Evolutionary conservation across 345 rosid genomes (phyloP), one percentile per base, ranked within the genome.

Genomic region (Rhizophora apiculata): DNA sequence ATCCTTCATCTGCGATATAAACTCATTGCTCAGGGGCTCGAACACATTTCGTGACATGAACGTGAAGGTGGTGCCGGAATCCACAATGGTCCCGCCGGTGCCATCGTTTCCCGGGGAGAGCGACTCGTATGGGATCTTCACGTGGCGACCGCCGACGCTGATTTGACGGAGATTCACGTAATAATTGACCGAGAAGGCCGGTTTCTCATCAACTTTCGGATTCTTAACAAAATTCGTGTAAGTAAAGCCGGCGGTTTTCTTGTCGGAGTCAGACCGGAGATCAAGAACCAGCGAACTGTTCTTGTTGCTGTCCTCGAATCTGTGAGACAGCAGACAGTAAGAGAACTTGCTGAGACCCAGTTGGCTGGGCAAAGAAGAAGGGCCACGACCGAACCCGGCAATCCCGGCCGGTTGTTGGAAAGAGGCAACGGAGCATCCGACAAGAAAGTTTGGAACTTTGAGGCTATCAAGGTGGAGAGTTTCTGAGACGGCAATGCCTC

Each of bases 361-460:
- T 68, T 83, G 86, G 53, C 62, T 29, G 0, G 83, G 83, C 27
- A 82, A 54, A 24, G 83, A 82, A 8, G 81, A 53, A 9, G 55
- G 68, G 32, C 82, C 81, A 0, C 86, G 80, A 21, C 82, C 84
- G 20, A 80, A 80, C 1, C 86, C 84, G 11, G 84, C 82, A 30
- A 80, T 73, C 52, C 86, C 84, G 1, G 79, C 70, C 4, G 82
- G 86, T 62, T 73, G 80, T 37, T 51, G 61, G 51, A 72, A 73
- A 49, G 86, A 80, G 67, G 70, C 8, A 55, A 78, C 27, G n/a
- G 86, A 83, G 76, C 86, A 83, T 2, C 86, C 84, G 22, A 75
- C 83, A 3, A 80, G 51, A 70, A 83, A 83, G 65, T 78, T 60
- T 9, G 75, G 54, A 0, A 62, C 27, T 1, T 31, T 65, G 43